Base-by-base conservation (phyloP, 441 rosid genomes). In the Erysimum cheiri region DNA sequence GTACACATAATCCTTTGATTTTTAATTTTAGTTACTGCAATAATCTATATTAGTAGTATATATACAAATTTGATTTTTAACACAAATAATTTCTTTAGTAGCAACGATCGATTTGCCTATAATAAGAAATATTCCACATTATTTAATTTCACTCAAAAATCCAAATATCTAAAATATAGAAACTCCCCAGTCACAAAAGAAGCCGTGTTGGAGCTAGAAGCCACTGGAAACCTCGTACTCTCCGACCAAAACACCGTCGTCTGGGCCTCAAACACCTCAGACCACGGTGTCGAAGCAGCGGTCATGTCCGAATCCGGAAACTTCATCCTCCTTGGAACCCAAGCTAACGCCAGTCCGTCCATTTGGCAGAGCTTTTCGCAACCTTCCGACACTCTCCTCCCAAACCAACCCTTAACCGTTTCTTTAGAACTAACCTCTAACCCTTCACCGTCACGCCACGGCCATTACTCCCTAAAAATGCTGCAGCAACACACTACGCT, bases 371-470 rank as follows among this genome's bases (percentile, higher is more conserved):
- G 92, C 75, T 93, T 93, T 72, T 63, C 74, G 1, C 86, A 91
- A 69, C 98, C 98, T 7, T 83, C 97, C 0, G 96, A 93, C 60
- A 91, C 92, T 22, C 87, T 93, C 54, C 89, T 91, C 17, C 97
- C 98, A 6, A 87, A 87, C 78, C 98, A 93, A 73, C 93, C 87
- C 53, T 80, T 93, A 49, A 78, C 87, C 5, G 98, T 73, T 56
- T 82, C 95, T 22, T 77, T 85, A 15, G 91, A 93, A 44, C 70
- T 93, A 50, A 85, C 93, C n/a, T 86, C 93, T 4, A 73, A 81
- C 12, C 79, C 68, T 9, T 81, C 88, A 11, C 77, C 80, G 2
- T 58, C 72, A 0, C 77, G 80, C 5, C 85, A 84, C 0, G 89
- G 93, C 22, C 88, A 89, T 40, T 91, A 91, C 84, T 81, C 93